Base-by-base conservation (phyloP, 73 alveolate species). In the Symbiodinium pilosum region DNA sequence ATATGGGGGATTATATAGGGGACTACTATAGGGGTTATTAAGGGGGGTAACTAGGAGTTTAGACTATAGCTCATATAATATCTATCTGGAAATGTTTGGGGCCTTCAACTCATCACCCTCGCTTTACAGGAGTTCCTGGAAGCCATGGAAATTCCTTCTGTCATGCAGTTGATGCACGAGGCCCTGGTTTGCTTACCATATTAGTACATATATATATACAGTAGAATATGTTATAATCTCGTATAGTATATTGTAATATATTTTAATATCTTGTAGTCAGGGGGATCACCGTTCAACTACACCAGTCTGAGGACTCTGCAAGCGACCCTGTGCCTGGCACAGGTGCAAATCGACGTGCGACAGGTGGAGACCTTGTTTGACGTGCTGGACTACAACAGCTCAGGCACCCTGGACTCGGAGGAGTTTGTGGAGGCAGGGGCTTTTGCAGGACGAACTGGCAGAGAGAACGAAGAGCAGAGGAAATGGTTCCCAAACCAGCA, bases 151-250 rank as follows among this genome's bases (percentile, higher is more conserved):
- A 64, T 88, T 30, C 95, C 95, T 9, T 64, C 86, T 30, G 95
- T 88, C 41, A 88, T 88, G 95, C 95, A 88, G 71, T 71, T 88
- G 86, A 88, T 88, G 95, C 95, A 88, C 36, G 95, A 88, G 86
- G 95, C 83, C 24, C n/a, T n/a, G n/a, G n/a, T n/a, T n/a, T n/a
- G n/a, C n/a, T n/a, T n/a, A n/a, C n/a, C n/a, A n/a, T n/a, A n/a
- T n/a, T n/a, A n/a, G n/a, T n/a, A n/a, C n/a, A n/a, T n/a, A n/a
- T n/a, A n/a, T n/a, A n/a, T n/a, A n/a, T n/a, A n/a, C n/a, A n/a
- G n/a, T n/a, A n/a, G n/a, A n/a, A n/a, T n/a, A n/a, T n/a, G n/a
- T n/a, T n/a, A n/a, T n/a, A n/a, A n/a, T n/a, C n/a, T n/a, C n/a
- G n/a, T n/a, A n/a, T n/a, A n/a, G n/a, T n/a, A n/a, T 47, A 11